Base-by-base conservation (phyloP, 441 rosid species). In the Eruca vesicaria region DNA sequence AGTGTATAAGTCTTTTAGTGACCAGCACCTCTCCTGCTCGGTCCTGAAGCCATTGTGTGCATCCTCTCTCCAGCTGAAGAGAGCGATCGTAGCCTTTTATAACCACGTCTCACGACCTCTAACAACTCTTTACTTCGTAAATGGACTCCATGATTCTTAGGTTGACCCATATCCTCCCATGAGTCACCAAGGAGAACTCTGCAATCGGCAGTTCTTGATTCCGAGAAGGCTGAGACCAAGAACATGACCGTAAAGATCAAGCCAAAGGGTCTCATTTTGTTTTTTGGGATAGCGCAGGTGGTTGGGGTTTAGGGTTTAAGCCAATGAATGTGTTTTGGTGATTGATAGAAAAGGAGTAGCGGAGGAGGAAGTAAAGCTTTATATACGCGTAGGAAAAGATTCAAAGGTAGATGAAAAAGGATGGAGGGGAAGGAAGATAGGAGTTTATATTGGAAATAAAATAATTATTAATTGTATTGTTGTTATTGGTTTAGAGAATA, bases 21-120 rank as follows among this genome's bases (percentile, higher is more conserved):
- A 69, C 97, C 96, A 29, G 94, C 66, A 62, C 96, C 96, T 86
- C 87, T 88, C 83, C 87, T 74, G 82, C 94, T 92, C 21, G 96
- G 97, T 55, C 96, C 96, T 3, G 96, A 79, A 72, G 91, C 77
- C 89, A 78, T 55, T 59, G 86, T 72, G 57, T 68, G 79, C 52
- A 38, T 86, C 48, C 76, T 71, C 12, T 72, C 76, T 23, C 72
- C 75, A 3, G 73, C 77, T 0, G 81, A 56, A 65, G 75, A 73
- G 74, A 66, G 72, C 55, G 48, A 65, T 29, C 82, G 31, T 7
- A 67, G 15, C 76, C 48, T 79, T 38, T 50, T 64, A 38, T 74
- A 65, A 10, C 69, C 64, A 28, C 80, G 66, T 66, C 69, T 45
- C 20, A 79, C 71, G 16, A 57, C 65, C 35, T 55, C 71, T 2